These are phyloP conservation scores for Scheffersomyces spartinae DNA, from an alignment of 805 yeast genomes.

Conservation along the genomic window DNA sequence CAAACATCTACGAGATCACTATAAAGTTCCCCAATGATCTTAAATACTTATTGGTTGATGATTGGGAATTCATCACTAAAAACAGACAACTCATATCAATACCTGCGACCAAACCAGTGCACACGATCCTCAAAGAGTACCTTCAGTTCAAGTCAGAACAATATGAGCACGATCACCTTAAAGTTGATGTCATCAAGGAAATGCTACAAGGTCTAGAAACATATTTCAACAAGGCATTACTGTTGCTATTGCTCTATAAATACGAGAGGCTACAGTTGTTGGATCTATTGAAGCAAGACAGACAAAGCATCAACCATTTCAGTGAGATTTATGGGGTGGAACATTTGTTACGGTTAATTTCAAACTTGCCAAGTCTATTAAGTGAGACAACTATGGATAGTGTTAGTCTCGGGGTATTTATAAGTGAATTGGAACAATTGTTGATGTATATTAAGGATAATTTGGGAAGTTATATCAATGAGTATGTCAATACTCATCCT, in stretches of 20 bases:
- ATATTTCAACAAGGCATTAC: constrained; percentile 67
- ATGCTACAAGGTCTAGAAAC: constrained; percentile 56
- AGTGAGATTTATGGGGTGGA: constrained; percentile 64
- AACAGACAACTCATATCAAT: constrained; percentile 58
- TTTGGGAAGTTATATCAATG: constrained; percentile 18
- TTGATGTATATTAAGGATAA: constrained; percentile 40
- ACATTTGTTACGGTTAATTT: constrained; percentile 68
- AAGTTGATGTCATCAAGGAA: constrained; percentile 48
- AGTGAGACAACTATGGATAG: constrained; percentile 72
- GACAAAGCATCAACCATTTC: constrained; percentile 20
- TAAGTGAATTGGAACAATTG: constrained; percentile 43
- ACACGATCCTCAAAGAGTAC: constrained; percentile 44
- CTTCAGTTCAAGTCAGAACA: constrained; percentile 7
- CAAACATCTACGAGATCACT: too few relatives aligned
- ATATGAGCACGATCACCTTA: constrained; percentile 8
- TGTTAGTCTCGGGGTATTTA: constrained; percentile 48
- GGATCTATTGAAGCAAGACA: constrained; percentile 30
- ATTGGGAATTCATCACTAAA: constrained; percentile 87
- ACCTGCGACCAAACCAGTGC: constrained; percentile 48
- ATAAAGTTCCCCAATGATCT: constrained; percentile 53
- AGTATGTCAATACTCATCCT: constrained; percentile 27
- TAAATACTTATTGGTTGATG: constrained; percentile 70
- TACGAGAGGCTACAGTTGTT: constrained; percentile 69
- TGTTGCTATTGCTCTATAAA: constrained; percentile 58
- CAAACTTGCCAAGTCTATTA: constrained; percentile 74